These are phyloP conservation scores for Wickerhamomyces mucosus DNA, from an alignment of 805 yeast species.

Conservation along the genomic window DNA sequence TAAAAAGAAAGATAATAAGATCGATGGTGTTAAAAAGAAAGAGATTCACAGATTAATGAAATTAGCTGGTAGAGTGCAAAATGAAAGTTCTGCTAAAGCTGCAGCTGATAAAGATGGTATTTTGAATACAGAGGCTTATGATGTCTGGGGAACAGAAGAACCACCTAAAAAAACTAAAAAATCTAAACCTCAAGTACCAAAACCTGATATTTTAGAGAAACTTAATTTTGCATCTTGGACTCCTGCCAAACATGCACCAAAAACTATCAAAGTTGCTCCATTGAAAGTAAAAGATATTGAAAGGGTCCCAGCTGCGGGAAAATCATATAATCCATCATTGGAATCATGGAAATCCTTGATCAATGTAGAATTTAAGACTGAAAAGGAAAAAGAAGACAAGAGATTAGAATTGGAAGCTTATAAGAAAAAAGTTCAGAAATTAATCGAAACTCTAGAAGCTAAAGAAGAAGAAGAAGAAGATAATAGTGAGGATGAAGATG, in stretches of 20 bases:
- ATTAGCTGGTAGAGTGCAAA: conserved; percentile 63
- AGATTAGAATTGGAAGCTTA: conserved; percentile 54
- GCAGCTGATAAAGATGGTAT: conserved; percentile 58
- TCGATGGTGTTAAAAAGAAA: conserved; percentile 34
- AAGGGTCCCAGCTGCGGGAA: conserved; percentile 68
- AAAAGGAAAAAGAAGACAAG: conserved; percentile 57
- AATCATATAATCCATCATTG: conserved; percentile 84
- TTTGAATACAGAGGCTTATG: conserved; percentile 39
- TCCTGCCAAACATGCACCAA: conserved; percentile 43
- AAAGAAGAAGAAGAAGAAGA: conserved; percentile 41
- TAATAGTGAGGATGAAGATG: conserved; percentile 25
- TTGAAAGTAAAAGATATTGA: conserved; percentile 42
- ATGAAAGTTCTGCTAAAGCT: conserved; percentile 42
- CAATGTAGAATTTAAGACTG: conserved; percentile 53
- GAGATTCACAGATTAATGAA: conserved; percentile 40
- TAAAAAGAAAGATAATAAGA: conserved; percentile 33
- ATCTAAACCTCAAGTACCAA: conserved; percentile 13
- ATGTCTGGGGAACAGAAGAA: conserved; percentile 55
- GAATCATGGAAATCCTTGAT: conserved; percentile 75
- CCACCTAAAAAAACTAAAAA: conserved; percentile 6
- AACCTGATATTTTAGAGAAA: conserved; percentile 31
- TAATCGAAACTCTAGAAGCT: conserved; percentile 55
- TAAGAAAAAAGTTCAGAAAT: conserved; percentile 49
- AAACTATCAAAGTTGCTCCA: conserved; percentile 44
- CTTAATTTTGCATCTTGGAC: conserved; percentile 39